A percentile compares a stretch with the other conserved stretches of the same genome.
Evolutionary conservation across 176 grass and related monocot species (phyloP).

Genomic region (Ensete ventricosum): DNA sequence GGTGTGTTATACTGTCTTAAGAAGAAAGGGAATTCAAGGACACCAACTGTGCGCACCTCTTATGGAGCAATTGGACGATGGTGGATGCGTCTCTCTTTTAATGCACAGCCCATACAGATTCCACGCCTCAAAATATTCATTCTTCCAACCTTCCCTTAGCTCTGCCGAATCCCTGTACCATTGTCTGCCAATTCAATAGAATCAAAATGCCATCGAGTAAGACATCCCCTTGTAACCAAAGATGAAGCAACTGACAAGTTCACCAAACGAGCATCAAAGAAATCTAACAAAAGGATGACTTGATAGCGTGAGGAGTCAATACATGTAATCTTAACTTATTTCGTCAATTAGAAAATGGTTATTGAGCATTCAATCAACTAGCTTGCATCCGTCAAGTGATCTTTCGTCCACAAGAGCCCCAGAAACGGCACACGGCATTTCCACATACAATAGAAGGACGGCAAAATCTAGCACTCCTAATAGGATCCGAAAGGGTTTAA

Average conservation of each 20-base stretch:
- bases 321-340: not conserved
- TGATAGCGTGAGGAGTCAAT: not conserved
- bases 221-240: not conserved
- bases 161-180: slow-evolving; percentile 64
- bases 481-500: not conserved
- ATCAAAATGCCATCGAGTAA: not conserved
- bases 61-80: slow-evolving; percentile 57
- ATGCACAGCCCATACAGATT: slow-evolving; percentile 37
- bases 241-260: not conserved
- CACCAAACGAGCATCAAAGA: not conserved
- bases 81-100: slow-evolving; percentile 27
- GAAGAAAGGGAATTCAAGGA: slow-evolving; percentile 30
- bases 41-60: slow-evolving; percentile 58
- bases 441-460: slow-evolving; percentile 18
- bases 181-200: slow-evolving; percentile 43
- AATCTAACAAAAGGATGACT: not conserved
- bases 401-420: not conserved
- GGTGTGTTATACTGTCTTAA: not conserved
- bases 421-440: not conserved
- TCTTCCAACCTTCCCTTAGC: slow-evolving; percentile 67
- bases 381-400: not conserved
- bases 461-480: not conserved
- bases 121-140: slow-evolving; percentile 68
- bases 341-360: not conserved
- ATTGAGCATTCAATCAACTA: not conserved